Evolutionary conservation across 78 protist genomes (phyloP), one percentile per base, ranked within the genome.

Genomic region (Ministeria vibrans): DNA sequence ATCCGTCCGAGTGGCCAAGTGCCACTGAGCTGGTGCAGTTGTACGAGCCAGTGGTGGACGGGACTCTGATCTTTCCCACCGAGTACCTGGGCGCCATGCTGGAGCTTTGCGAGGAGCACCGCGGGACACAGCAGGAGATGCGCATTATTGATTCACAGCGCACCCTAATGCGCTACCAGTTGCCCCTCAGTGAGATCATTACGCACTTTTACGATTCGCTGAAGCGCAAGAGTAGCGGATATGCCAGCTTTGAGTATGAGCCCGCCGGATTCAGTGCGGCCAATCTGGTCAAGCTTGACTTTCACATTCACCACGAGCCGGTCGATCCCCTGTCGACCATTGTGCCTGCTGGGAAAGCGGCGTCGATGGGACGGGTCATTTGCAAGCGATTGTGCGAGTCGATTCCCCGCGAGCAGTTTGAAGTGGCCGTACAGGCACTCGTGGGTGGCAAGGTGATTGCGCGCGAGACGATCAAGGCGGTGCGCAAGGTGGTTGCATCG

Each of bases 401-500:
- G 5, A 39, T 69, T 20, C 2, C 46, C 32, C 30, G 82, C 22
- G 88, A 86, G 34, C 51, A 85, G 77, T 86, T 84, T 53, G 90
- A 78, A 18, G 83, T 93, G 9, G 83, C 75, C 36, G 80, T 93
- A 28, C 97, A 94, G 72, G 94, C 93, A 0, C 1, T 43, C 28
- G 53, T 90, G 39, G 92, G 87, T 15, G 0, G 46, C 28, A 80
- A 77, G 46, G 87, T 92, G 6, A 15, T 92, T 51, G 92, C 97
- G 0, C 59, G 92, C 6, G 94, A 87, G 73, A 86, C 82, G 4
- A 66, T 90, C 38, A 73, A 73, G n/a, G 93, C 95, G 22, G 23
- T 82, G 64, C 79, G 94, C n/a, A 94, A 94, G 75, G 87, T 90
- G 46, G 95, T 92, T 23, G 86, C 91, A 3, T 94, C 95, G 38